These are phyloP conservation scores for Moricandia arvensis DNA, from an alignment of 345 rosid species.

Conservation along the genomic window DNA sequence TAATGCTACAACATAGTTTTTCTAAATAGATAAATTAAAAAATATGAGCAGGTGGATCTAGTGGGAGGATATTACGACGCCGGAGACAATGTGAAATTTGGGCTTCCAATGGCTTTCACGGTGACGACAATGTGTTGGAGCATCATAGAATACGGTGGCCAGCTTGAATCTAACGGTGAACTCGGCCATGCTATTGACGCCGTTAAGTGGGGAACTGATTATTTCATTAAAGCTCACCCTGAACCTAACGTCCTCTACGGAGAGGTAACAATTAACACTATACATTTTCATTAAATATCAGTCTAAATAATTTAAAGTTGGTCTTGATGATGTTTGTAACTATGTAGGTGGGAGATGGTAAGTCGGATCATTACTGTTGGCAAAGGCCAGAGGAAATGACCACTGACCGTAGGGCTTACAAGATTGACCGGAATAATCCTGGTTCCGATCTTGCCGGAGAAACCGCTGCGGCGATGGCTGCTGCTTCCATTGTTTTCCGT, in stretches of 20 bases:
- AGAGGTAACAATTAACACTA: conserved; percentile 22
- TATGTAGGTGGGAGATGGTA: conserved; percentile 86
- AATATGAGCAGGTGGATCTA: conserved; percentile 45
- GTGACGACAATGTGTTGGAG: conserved; percentile 75
- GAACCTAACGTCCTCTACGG: conserved; percentile 36
- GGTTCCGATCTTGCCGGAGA: conserved; percentile 98
- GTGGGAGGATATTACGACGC: conserved; percentile 85
- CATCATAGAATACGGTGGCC: conserved; percentile 60
- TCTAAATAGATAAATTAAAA: not conserved
- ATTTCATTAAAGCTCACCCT: conserved; percentile 60
- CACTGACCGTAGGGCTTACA: conserved; percentile 75
- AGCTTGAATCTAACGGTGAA: conserved; percentile 41
- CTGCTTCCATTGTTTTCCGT: conserved; percentile 85
- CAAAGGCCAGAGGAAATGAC: conserved; percentile 99
- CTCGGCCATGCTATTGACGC: conserved; percentile 49
- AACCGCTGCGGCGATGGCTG: conserved; percentile 97
- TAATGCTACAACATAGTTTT: not conserved
- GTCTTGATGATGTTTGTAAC: not conserved
- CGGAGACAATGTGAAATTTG: conserved; percentile 83
- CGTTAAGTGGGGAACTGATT: conserved; percentile 78
- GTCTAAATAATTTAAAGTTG: not conserved
- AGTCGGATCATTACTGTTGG: conserved; percentile 93
- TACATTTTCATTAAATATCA: not conserved
- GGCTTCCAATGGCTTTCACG: conserved; percentile 84
- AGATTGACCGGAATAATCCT: conserved; percentile 73